Evolutionary conservation across 148 eudicot species (phyloP), one percentile per base, ranked within the genome.

Genomic region (Oxyria digyna): DNA sequence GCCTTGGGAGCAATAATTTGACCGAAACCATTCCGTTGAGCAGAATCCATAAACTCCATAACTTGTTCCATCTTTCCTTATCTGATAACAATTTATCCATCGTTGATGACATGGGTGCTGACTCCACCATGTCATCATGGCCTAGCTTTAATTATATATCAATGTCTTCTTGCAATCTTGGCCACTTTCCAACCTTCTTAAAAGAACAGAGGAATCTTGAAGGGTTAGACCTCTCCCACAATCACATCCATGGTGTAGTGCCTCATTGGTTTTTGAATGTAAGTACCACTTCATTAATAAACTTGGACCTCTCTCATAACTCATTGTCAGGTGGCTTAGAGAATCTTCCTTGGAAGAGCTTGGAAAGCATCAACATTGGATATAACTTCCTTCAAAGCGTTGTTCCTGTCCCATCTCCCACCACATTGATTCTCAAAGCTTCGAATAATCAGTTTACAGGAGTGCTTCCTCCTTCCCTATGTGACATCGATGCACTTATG

Each of bases 401-500:
- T n/a, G n/a, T n/a, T n/a, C n/a, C n/a, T n/a, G n/a, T n/a, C n/a
- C n/a, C n/a, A n/a, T n/a, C n/a, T n/a, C 42, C 26, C 2, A 40
- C 76, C 0, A 50, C 68, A 1, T 9, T 68, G 55, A 64, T 72
- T 67, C 74, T 72, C 23, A 41, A 15, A 0, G 3, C 69, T 7
- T 67, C 79, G 0, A 70, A 78, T 35, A 81, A 81, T 33, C 71
- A 54, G 33, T 72, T 79, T 10, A 66, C 50, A 0, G 78, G 77
- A 33, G 66, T 24, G 21, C 14, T 73, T 26, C 63, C 49, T 59
- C 14, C 10, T 2, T 43, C 35, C 1, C 10, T 68, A 4, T 40
- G 42, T 37, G 4, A 65, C 4, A 2, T 43, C 0, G 4, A 0
- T 4, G 4, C n/a, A 3, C 67, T 77, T 0, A 15, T 5, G 4